These are phyloP conservation scores for Scenedesmus sp. DNA, from an alignment of 163 green algal species.

Conservation along the genomic window DNA sequence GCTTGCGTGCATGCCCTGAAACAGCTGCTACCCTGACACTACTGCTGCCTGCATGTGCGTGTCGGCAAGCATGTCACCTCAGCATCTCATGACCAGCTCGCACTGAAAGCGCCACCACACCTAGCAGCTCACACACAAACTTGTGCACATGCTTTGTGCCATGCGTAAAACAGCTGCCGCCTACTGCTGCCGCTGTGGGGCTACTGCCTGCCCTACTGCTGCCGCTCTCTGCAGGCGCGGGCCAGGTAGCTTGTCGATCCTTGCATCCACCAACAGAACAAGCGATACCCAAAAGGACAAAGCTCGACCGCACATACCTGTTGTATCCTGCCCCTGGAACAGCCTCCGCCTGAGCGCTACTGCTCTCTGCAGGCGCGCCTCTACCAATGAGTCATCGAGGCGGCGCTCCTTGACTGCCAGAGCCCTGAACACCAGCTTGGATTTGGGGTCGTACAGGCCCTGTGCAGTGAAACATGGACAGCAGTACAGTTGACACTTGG, in stretches of 20 bases:
- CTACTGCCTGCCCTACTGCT: no score
- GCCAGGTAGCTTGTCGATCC: no score
- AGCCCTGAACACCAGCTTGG: slow-evolving; percentile 27
- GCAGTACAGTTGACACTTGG: not conserved
- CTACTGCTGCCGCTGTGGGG: no score
- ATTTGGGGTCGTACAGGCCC: slow-evolving; percentile 51
- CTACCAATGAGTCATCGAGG: slow-evolving; percentile 49
- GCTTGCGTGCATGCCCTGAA: no score
- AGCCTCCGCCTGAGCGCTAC: slow-evolving; percentile 39
- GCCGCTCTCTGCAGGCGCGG: no score
- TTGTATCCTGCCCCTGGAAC: slow-evolving; percentile 35
- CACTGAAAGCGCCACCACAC: not conserved
- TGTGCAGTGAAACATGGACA: not conserved
- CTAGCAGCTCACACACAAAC: no score
- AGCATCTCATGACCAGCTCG: not conserved
- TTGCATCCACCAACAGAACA: no score
- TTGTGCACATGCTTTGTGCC: no score
- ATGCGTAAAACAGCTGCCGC: no score
- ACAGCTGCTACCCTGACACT: not conserved
- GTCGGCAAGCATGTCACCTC: not conserved
- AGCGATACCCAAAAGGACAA: no score
- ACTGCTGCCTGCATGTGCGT: not conserved
- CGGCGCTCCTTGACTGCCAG: slow-evolving; percentile 48
- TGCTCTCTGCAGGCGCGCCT: slow-evolving; percentile 27
- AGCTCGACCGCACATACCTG: not conserved